These are phyloP conservation scores for Manihot esculenta DNA, from an alignment of 441 rosid species.

Conservation along the genomic window DNA sequence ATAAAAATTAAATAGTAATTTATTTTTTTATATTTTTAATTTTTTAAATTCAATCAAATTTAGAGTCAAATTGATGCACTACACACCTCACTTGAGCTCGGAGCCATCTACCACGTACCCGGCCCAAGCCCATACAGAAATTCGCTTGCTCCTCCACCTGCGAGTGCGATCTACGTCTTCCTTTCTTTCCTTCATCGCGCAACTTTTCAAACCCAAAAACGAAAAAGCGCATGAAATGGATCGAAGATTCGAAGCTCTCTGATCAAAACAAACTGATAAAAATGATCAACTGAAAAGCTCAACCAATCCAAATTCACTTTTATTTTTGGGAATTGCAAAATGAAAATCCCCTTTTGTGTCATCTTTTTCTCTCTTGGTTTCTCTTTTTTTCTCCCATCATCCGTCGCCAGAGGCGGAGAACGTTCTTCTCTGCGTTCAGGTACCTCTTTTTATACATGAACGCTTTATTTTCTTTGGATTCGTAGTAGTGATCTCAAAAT, in stretches of 20 bases:
- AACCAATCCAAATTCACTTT: neutral
- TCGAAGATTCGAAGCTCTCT: neutral
- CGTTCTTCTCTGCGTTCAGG: conserved; percentile 35
- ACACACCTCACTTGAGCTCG: neutral
- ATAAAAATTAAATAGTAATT: no score
- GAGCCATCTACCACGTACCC: neutral
- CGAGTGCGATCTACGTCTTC: conserved; percentile 9
- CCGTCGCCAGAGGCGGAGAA: conserved; percentile 46
- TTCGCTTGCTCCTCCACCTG: neutral
- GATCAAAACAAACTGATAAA: neutral
- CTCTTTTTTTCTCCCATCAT: conserved; percentile 24
- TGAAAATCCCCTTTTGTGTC: conserved; percentile 3
- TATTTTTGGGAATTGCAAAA: neutral
- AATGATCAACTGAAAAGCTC: conserved; percentile 2
- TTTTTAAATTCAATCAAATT: no score
- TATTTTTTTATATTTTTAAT: no score
- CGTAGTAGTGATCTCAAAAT: neutral
- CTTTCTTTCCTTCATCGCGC: neutral
- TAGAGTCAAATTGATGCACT: no score
- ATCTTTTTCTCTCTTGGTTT: conserved; percentile 22
- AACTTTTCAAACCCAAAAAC: neutral
- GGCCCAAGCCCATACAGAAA: neutral
- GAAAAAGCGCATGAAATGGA: neutral
- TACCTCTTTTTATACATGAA: conserved; percentile 4
- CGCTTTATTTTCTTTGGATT: neutral